Evolutionary conservation across 2,329 filamentous ascomycete species (phyloP).

Genomic region (Phyllosticta citribraziliensis): DNA sequence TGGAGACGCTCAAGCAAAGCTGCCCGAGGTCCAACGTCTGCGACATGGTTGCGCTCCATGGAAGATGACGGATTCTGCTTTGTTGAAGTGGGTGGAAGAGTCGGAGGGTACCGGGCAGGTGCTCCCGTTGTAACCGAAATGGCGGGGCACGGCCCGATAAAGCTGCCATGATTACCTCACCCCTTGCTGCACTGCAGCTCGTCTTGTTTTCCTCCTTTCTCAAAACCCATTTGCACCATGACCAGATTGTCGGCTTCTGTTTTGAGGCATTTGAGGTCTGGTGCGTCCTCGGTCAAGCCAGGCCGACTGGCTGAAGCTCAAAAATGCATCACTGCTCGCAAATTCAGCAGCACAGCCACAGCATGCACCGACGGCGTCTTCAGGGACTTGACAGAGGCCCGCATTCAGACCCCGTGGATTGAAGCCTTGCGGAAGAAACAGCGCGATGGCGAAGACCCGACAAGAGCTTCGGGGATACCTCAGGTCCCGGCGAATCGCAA

Average conservation of each 20-base stretch:
- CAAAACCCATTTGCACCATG: not conserved
- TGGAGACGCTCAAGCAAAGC: constrained; percentile 21
- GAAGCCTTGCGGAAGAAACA: constrained; percentile 51
- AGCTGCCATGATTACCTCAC: not conserved
- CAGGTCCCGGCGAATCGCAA: constrained; percentile 40
- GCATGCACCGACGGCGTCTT: constrained; percentile 49
- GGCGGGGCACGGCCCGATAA: not conserved
- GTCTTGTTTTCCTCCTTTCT: not conserved
- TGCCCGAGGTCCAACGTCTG: constrained; percentile 24
- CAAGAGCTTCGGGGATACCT: constrained; percentile 22
- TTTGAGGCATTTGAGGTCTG: not conserved
- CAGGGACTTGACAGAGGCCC: constrained; percentile 46
- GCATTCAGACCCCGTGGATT: constrained; percentile 59
- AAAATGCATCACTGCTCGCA: not conserved
- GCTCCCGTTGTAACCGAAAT: not conserved
- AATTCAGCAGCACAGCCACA: constrained; percentile 3
- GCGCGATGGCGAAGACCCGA: constrained; percentile 22
- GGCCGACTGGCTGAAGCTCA: not conserved
- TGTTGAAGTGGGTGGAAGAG: not conserved
- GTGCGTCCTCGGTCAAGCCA: not conserved
- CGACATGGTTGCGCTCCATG: constrained; percentile 15
- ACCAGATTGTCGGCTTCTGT: not conserved
- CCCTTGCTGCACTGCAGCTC: not conserved
- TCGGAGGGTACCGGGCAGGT: not conserved
- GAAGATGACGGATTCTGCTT: not conserved